Evolutionary conservation across 1,284 basidiomycete genomes (phyloP), one percentile per base, ranked within the genome.

Genomic region (Leucoagaricus sp.): DNA sequence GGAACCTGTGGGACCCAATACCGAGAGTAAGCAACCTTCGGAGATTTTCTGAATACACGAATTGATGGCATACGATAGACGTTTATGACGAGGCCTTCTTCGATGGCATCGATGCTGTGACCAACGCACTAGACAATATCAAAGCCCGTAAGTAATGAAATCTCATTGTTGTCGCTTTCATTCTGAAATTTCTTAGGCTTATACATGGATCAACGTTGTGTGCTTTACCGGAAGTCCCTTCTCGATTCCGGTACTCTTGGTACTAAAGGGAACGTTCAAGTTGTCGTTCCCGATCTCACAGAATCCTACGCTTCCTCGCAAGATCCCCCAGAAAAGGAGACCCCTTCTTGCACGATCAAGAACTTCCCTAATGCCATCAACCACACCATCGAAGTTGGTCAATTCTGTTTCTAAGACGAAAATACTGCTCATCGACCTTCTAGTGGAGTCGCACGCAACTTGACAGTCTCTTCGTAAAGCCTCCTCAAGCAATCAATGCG

Each of bases 51-150:
- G 28, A 4, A n/a, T n/a, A n/a, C n/a, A n/a, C n/a, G n/a, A n/a
- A n/a, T 17, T 21, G 19, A 49, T 55, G 25, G 21, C 29, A 50
- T 33, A 26, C 9, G 26, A 45, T 66, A 96, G 95, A 91, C 65
- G 77, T 95, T 45, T 99, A 98, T 66, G 89, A 90, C 52, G 91
- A 96, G 62, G 82, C 82, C 25, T 98, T 99, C 80, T 99, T 98
- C 69, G 84, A 81, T 40, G 76, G 78, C 53, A 84, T 99, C 40
- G 93, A 98, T 64, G 94, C 94, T 58, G 95, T 99, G 4, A 99
- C 97, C n/a, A 99, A 99, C 70, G 97, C 98, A n/a, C 77, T 99
- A 58, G 97, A 99, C 77, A 99, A 99, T 63, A 89, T 99, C 58
- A 84, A 91, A 76, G 96, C 97, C 60, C 92, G 95, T 92, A 72